A percentile compares a stretch with the other conserved stretches of the same genome.
These are phyloP conservation scores for Alternaria solani DNA, from an alignment of 2,329 filamentous ascomycete species.

Conservation along the genomic window DNA sequence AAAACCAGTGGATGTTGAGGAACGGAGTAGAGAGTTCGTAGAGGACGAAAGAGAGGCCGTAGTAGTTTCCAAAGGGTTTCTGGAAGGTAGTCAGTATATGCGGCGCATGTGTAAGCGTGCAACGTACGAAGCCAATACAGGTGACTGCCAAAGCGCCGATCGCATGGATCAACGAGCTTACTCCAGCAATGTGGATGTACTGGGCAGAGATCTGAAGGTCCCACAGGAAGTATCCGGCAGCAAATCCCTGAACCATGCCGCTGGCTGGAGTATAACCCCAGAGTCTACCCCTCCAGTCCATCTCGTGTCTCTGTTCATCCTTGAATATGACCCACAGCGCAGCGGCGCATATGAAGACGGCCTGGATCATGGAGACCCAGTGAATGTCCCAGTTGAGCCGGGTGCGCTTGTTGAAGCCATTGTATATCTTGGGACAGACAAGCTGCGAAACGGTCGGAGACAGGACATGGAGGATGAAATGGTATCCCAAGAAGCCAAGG, in stretches of 20 bases:
- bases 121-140: constrained; percentile 77
- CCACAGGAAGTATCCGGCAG: constrained; percentile 84
- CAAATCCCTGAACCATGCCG: constrained; percentile 78
- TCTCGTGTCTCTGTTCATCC: constrained; percentile 71
- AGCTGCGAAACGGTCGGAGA: constrained; percentile 71
- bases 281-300: constrained; percentile 73
- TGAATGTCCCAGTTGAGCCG: constrained; percentile 87
- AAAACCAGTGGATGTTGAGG: constrained; percentile 89
- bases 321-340: constrained; percentile 73
- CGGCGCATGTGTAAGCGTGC: no score
- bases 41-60: constrained; percentile 79
- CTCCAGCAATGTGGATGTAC: constrained; percentile 74
- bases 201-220: constrained; percentile 74
- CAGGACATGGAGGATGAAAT: constrained; percentile 70
- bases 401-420: constrained; percentile 67
- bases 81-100: constrained; percentile 49
- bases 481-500: constrained; percentile 72
- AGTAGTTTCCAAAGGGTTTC: constrained; percentile 86
- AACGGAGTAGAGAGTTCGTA: constrained; percentile 88
- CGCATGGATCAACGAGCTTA: constrained; percentile 79
- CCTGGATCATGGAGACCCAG: constrained; percentile 81
- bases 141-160: constrained; percentile 76
- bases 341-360: constrained; percentile 72
- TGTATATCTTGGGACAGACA: constrained; percentile 70
- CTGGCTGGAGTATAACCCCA: constrained; percentile 80